A percentile compares a stretch with the other conserved stretches of the same genome.
Evolutionary conservation across 306 rosid genomes (phyloP).

Genomic region (Glycine tomentella): DNA sequence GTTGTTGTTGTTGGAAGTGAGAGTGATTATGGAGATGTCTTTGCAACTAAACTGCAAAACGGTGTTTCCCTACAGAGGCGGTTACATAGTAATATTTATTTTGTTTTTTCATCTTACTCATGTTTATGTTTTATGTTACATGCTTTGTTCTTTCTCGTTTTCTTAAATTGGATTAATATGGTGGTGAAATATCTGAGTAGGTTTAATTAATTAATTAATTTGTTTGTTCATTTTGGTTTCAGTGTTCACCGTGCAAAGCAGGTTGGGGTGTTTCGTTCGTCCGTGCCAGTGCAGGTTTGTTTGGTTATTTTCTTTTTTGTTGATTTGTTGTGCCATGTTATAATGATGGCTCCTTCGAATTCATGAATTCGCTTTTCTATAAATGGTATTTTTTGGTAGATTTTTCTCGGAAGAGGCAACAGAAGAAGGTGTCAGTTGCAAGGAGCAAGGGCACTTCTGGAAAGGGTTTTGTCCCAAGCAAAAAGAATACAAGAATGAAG

Average conservation of each 20-base stretch:
- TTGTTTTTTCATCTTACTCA: background rate
- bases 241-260: slow-evolving; percentile 63
- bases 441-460: slow-evolving; percentile 59
- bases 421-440: slow-evolving; percentile 59
- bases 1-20: background rate
- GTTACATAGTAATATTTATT: slow-evolving; percentile 43
- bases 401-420: slow-evolving; percentile 69
- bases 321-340: background rate
- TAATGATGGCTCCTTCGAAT: slow-evolving; percentile 1
- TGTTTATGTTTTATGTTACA: background rate
- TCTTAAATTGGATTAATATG: background rate
- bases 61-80: slow-evolving; percentile 48
- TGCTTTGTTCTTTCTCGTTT: background rate
- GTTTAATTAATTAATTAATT: background rate
- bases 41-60: slow-evolving; percentile 59
- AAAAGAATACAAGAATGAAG: slow-evolving; percentile 49
- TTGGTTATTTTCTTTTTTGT: too few species aligned
- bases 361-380: slow-evolving; percentile 27
- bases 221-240: slow-evolving; percentile 36
- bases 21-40: slow-evolving; percentile 63
- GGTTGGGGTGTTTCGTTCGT: slow-evolving; percentile 56
- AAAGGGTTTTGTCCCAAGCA: slow-evolving; percentile 67
- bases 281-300: slow-evolving; percentile 68
- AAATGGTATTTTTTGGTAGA: slow-evolving; percentile 48
- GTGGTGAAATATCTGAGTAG: slow-evolving; percentile 21